Evolutionary conservation across 495 filamentous ascomycete genomes (phyloP).

Genomic region (Sordaria brevicollis): DNA sequence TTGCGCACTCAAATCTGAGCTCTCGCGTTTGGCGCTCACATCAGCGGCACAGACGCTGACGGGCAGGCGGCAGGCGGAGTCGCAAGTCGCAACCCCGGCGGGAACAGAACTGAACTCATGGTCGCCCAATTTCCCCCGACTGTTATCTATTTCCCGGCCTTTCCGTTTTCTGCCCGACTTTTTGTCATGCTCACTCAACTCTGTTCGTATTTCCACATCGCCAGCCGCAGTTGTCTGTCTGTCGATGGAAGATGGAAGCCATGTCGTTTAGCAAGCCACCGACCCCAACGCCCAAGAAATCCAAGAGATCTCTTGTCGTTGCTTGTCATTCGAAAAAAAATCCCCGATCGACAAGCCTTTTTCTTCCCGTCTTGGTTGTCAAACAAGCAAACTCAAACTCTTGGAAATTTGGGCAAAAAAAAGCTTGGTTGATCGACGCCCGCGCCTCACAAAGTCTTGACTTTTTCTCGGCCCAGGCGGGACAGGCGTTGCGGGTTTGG

Average conservation of each 20-base stretch:
- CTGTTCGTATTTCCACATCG: neutral
- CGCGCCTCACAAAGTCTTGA: too few relatives aligned
- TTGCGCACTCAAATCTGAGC: neutral
- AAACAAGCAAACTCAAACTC: neutral
- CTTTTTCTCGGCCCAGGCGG: neutral
- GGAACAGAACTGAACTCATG: neutral
- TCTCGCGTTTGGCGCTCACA: neutral
- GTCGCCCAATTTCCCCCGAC: neutral
- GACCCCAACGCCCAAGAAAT: too few relatives aligned
- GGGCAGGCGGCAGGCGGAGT: neutral
- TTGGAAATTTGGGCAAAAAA: neutral
- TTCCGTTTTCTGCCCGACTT: neutral
- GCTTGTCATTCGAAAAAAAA: neutral
- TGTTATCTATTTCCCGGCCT: neutral
- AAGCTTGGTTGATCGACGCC: neutral
- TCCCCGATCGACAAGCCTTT: neutral
- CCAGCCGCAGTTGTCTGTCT: too few relatives aligned
- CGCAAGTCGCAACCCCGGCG: neutral
- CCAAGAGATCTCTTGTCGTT: neutral
- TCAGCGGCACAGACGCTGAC: neutral
- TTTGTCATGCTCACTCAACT: neutral
- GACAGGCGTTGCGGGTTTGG: neutral
- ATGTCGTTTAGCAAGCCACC: too few relatives aligned
- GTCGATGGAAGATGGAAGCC: too few relatives aligned
- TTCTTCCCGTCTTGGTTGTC: neutral